phyloP scores from a whole-genome alignment of 371 early-diverging fungal genomes.

The Vavraia culicis region DNA sequence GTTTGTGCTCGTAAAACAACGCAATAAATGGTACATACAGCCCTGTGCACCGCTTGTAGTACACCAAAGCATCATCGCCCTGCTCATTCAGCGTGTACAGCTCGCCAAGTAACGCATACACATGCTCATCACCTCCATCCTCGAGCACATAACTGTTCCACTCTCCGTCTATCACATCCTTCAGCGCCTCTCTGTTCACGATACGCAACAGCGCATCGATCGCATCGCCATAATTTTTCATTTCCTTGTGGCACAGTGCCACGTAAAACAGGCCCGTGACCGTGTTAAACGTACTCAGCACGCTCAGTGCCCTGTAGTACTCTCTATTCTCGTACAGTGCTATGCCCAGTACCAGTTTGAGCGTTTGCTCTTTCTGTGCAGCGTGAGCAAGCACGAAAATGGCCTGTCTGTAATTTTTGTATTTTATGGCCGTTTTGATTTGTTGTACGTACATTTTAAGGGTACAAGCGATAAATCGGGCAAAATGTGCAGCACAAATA shows the following conservation, averaged over 20 bases:
- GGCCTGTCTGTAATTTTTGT: slow-evolving; percentile 16
- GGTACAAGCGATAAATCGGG: no score
- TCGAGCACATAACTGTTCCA: slow-evolving; percentile 29
- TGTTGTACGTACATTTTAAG: no score
- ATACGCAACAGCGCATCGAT: slow-evolving; percentile 10
- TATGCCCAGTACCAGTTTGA: slow-evolving; percentile 14
- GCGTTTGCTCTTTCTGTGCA: background rate
- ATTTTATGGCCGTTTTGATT: slow-evolving; percentile 23
- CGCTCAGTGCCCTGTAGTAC: slow-evolving; percentile 26
- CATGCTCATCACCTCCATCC: slow-evolving; percentile 26
- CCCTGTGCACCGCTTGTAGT: no score
- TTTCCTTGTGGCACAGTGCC: slow-evolving; percentile 31
- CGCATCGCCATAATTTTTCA: slow-evolving; percentile 34
- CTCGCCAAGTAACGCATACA: slow-evolving; percentile 29
- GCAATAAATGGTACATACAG: no score
- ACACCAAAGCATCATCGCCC: slow-evolving; percentile 19
- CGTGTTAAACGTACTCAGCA: slow-evolving; percentile 17
- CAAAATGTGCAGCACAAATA: no score
- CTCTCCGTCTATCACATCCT: background rate
- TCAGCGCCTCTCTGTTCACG: slow-evolving; percentile 2
- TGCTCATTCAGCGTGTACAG: slow-evolving; percentile 18
- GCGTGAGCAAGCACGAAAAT: slow-evolving; percentile 2
- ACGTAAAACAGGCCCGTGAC: slow-evolving; percentile 36
- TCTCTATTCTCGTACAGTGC: slow-evolving; percentile 35
- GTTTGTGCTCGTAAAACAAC: no score